Base-by-base conservation (phyloP, 2,329 filamentous ascomycete species). In the Plenodomus tracheiphilus region DNA sequence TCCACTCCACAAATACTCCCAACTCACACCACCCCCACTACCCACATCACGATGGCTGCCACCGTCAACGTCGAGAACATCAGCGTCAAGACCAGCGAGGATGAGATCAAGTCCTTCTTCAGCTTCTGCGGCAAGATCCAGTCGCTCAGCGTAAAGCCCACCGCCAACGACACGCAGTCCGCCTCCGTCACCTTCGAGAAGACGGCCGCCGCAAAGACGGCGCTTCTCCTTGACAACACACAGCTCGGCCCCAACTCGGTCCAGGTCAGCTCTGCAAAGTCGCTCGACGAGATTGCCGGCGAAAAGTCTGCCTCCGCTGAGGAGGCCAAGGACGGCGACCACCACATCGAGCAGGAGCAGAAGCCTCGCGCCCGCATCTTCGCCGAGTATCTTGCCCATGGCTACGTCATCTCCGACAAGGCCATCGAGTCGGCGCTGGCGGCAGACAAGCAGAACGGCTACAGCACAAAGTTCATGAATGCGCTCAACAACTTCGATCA, bases 131-230 rank as follows among this genome's bases (percentile, higher is more conserved):
- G 94, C 74, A 97, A 97, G 81, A 96, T 99, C 74, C 86, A 85
- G 61, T 82, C 83, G 64, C 82, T 99, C 72, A 86, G 90, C 50
- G 83, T 97, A 67, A 89, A 85, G 21, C 76, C 85, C 42, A 79
- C 74, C 34, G 51, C 76, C 45, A 84, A 84, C 66, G 82, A 86
- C 59, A 80, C 83, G 60, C 91, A 97, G 77, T 86, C 86, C 41
- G 94, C 94, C 49, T 89, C 87, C n/a, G 92, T 99, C 56, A 92
- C 86, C 43, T 99, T 99, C 69, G 94, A 97, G 77, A 97, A 97
- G 80, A 86, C 93, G 73, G 95, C 93, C 13, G 94, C 94, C 42
- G 92, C 93, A 51, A 97, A 96, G 81, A 99, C 94, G 18, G 94
- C 94, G 20, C 88, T 97, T 35, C 88, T 99, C 51, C 86, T 99